Percentiles rank a stretch among this genome's conserved stretches.
These are phyloP conservation scores for Avicennia marina DNA, from an alignment of 257 asterid species.

Conservation along the genomic window DNA sequence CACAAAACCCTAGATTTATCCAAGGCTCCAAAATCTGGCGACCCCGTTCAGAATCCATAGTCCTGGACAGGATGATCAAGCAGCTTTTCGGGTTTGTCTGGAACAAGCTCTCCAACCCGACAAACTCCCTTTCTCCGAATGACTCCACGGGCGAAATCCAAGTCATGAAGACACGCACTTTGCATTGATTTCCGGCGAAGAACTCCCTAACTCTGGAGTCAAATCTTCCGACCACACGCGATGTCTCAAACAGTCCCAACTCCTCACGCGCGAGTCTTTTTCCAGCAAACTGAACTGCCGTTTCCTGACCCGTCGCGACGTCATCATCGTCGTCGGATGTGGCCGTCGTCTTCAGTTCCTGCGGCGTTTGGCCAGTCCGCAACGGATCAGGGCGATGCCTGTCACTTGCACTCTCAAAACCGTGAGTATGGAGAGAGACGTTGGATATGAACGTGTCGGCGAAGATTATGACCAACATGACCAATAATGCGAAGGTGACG, in stretches of 20 bases:
- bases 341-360: too few relatives aligned
- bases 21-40: conserved; percentile 33
- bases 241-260: conserved; percentile 2
- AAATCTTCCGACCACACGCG: conserved; percentile 12
- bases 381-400: too few relatives aligned
- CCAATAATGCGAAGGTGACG: too few relatives aligned
- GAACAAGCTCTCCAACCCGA: conserved; percentile 49
- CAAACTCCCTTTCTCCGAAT: conserved; percentile 37
- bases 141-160: conserved; percentile 35
- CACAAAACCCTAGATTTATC: conserved; percentile 32
- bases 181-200: conserved; percentile 22
- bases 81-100: conserved; percentile 45
- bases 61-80: conserved; percentile 45
- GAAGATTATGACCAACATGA: too few relatives aligned
- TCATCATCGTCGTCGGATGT: too few relatives aligned
- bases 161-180: conserved; percentile 48
- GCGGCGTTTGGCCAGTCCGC: too few relatives aligned
- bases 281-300: too few relatives aligned
- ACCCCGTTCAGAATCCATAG: conserved; percentile 52
- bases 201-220: conserved; percentile 23
- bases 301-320: too few relatives aligned
- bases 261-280: conserved; percentile 6
- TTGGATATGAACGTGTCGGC: too few relatives aligned
- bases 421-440: too few relatives aligned
- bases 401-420: too few relatives aligned